Base-by-base conservation (phyloP, 495 filamentous ascomycete species). In the Clavariopsis aquatica region DNA sequence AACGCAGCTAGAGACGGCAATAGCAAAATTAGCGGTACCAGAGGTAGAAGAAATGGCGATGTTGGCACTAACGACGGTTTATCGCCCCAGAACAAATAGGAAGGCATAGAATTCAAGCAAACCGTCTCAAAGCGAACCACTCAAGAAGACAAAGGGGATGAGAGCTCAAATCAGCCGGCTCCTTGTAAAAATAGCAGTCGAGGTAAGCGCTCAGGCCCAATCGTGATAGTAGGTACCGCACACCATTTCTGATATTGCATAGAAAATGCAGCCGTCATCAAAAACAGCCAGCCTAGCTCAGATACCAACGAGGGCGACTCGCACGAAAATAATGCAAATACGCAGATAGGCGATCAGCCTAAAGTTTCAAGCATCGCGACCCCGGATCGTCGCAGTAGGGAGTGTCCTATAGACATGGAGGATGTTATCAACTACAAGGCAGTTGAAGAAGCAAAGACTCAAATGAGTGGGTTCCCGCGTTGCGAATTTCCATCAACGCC, bases 231-330 rank as follows among this genome's bases (percentile, higher is more conserved):
- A 55, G 26, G 12, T 55, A 7, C n/a, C 24, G 20, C 17, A 38
- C 38, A 38, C 52, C 38, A 55, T 55, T 55, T 55, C 52, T 55
- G 23, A 55, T n/a, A 55, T 55, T 55, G 52, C 52, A 29, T 34
- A 55, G 52, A 55, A 29, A 38, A 55, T 55, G 52, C 26, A 23
- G 52, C 38, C 23, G 52, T 55, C n/a, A 38, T 55, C n/a, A 19
- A 34, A 55, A 29, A 38, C 27, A 55, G 52, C 38, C 20, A 55
- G 24, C 52, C 52, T 23, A 23, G 38, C 15, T 55, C 20, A 55
- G 52, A 55, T 55, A 38, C 29, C 23, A 34, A 31, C 23, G 23
- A n/a, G n/a, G n/a, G n/a, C n/a, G n/a, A n/a, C n/a, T n/a, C 24
- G 13, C n/a, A 31, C 52, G 52, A 55, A 55, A 29, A 36, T 23